Evolutionary conservation across 495 filamentous ascomycete genomes (phyloP).

Genomic region (Hyaloscypha bicolor): DNA sequence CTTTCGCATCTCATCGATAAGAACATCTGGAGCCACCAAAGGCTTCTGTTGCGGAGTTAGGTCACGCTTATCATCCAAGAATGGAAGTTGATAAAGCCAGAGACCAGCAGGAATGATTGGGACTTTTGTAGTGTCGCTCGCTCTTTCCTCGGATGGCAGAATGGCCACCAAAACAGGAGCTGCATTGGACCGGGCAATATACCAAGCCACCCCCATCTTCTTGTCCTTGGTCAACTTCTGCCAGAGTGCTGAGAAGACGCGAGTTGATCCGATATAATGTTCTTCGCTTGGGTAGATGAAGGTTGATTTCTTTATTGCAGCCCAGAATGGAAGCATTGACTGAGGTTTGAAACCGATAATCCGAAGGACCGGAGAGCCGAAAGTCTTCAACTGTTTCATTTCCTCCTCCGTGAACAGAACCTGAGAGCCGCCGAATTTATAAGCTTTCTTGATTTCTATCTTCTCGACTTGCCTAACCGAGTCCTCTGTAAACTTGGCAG

Average conservation of each 20-base stretch:
- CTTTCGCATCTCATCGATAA: conserved; percentile 79
- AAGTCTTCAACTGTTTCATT: conserved; percentile 70
- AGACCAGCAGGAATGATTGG: conserved; percentile 74
- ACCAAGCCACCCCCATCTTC: conserved; percentile 88
- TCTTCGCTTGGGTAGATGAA: conserved; percentile 97
- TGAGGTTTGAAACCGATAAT: conserved; percentile 94
- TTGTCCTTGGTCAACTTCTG: conserved; percentile 77
- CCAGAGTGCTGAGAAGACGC: conserved; percentile 89
- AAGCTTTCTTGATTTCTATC: conserved; percentile 83
- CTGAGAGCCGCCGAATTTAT: conserved; percentile 92
- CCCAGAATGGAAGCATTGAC: conserved; percentile 77
- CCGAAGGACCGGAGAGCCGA: conserved; percentile 80
- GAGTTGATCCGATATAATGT: conserved; percentile 84
- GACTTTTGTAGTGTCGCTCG: conserved; percentile 52
- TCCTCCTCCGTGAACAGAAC: conserved; percentile 86
- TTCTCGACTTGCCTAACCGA: conserved; percentile 77
- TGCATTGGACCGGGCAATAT: conserved; percentile 77
- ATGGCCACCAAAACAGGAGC: conserved; percentile 79
- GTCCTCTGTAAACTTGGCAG: conserved; percentile 73
- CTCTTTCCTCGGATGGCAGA: conserved; percentile 68
- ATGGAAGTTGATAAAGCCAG: conserved; percentile 88
- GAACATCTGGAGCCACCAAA: conserved; percentile 63
- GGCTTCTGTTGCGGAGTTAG: conserved; percentile 56
- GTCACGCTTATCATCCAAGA: conserved; percentile 85
- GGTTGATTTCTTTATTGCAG: conserved; percentile 77